Evolutionary conservation across 2,329 filamentous ascomycete genomes (phyloP).

Genomic region (Ophiostoma tasmaniense): DNA sequence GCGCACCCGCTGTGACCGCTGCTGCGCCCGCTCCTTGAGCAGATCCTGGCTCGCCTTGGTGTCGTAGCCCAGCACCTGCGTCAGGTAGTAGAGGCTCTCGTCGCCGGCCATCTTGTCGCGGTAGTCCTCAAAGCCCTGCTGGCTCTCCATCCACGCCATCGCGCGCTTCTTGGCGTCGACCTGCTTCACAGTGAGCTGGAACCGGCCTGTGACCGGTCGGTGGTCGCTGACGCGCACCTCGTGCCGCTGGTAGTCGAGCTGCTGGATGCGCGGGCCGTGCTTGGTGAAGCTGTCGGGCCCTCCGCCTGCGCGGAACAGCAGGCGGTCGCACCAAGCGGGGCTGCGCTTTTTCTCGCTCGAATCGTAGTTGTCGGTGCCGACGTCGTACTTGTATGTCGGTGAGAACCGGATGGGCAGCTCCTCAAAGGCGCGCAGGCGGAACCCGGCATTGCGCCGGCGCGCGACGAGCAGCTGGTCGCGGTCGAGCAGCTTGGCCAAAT

Average conservation of each 20-base stretch:
- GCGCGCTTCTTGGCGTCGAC: conserved; percentile 61
- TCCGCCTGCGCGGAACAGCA: conserved; percentile 65
- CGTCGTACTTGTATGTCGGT: conserved; percentile 97
- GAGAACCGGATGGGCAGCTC: conserved; percentile 86
- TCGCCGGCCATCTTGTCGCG: conserved; percentile 59
- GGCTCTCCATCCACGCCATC: conserved; percentile 61
- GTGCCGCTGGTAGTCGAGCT: conserved; percentile 79
- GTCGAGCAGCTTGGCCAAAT: conserved; percentile 78
- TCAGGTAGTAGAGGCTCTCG: conserved; percentile 53
- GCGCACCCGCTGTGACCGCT: conserved; percentile 16
- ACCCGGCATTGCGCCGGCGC: conserved; percentile 78
- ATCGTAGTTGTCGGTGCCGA: conserved; percentile 89
- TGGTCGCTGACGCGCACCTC: conserved; percentile 90
- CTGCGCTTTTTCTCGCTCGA: conserved; percentile 88
- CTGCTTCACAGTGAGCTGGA: conserved; percentile 76
- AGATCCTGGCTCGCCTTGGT: conserved; percentile 40
- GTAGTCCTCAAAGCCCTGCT: conserved; percentile 65
- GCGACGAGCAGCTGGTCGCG: conserved; percentile 89
- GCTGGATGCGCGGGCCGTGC: conserved; percentile 60
- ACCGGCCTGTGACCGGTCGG: conserved; percentile 78
- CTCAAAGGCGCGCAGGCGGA: conserved; percentile 81
- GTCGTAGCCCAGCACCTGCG: conserved; percentile 46
- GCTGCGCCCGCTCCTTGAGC: conserved; percentile 34
- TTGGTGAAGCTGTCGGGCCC: neutral
- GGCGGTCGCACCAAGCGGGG: conserved; percentile 91